These are phyloP conservation scores for Pythium rhizo-oryzae DNA, from an alignment of 352 stramenopile genomes.

Conservation along the genomic window DNA sequence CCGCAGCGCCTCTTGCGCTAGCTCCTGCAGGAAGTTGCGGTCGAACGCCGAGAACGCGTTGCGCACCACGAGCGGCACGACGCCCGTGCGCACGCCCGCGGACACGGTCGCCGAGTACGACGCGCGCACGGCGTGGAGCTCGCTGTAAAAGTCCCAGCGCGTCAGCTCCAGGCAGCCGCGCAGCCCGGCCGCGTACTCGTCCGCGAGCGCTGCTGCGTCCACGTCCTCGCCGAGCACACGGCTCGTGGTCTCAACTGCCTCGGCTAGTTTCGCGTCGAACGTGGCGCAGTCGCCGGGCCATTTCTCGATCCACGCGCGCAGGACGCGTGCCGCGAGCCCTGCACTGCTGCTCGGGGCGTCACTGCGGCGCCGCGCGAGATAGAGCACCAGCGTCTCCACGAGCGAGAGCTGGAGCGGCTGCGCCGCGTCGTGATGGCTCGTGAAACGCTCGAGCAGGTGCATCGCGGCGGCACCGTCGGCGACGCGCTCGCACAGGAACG, in stretches of 20 bases:
- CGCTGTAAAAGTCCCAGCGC: slow-evolving; percentile 47
- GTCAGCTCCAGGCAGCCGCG: slow-evolving; percentile 42
- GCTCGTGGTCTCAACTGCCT: not conserved
- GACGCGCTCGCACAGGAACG: slow-evolving; percentile 32
- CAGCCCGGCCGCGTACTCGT: slow-evolving; percentile 3
- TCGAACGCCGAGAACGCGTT: slow-evolving; percentile 41
- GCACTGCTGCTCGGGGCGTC: slow-evolving; percentile 25
- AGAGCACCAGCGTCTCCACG: slow-evolving; percentile 22
- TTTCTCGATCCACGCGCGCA: slow-evolving; percentile 30
- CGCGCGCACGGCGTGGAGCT: slow-evolving; percentile 36
- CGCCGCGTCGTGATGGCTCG: not conserved
- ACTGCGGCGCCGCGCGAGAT: not conserved
- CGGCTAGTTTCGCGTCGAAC: slow-evolving; percentile 19
- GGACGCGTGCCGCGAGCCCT: slow-evolving; percentile 26
- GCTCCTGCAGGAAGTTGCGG: slow-evolving; percentile 31
- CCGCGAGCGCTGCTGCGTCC: not conserved
- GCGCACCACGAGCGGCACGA: slow-evolving; percentile 45
- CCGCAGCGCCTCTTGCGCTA: not conserved
- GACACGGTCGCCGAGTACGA: slow-evolving; percentile 47
- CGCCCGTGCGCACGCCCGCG: slow-evolving; percentile 40
- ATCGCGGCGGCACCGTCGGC: not conserved
- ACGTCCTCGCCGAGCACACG: not conserved
- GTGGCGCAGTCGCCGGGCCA: slow-evolving; percentile 17
- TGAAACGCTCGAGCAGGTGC: not conserved
- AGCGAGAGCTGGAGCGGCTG: slow-evolving; percentile 10